Evolutionary conservation across 305 asterid species (phyloP).

Genomic region (Fraxinus greggii): DNA sequence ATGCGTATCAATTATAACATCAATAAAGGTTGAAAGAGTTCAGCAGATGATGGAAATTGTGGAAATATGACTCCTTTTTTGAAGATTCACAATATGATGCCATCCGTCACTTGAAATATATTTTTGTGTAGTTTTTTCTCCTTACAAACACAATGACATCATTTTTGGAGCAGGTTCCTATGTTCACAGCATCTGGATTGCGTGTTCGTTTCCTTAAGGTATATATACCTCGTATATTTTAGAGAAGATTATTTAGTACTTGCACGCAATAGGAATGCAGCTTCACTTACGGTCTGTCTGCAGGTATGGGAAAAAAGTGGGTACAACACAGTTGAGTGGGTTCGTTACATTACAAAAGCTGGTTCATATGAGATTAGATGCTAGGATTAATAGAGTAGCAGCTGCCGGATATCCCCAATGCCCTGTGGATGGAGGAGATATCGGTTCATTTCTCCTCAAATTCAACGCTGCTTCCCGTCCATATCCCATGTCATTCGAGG

Average conservation of each 20-base stretch:
- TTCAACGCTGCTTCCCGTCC: not conserved
- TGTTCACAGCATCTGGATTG: conserved; percentile 98
- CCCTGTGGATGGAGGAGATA: not conserved
- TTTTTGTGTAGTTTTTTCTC: not conserved
- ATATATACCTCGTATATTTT: conserved; percentile 6
- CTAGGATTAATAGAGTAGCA: conserved; percentile 38
- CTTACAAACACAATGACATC: not conserved
- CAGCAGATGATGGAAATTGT: not conserved
- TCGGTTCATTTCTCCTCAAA: not conserved
- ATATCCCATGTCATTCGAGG: not conserved
- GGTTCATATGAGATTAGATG: conserved; percentile 98
- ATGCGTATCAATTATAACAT: not conserved
- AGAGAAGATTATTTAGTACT: not conserved
- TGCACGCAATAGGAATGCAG: not conserved
- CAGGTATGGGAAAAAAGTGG: conserved; percentile 99
- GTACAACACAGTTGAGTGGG: conserved; percentile 99
- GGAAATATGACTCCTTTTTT: not conserved
- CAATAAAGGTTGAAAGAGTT: not conserved
- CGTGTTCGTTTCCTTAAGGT: conserved; percentile 99
- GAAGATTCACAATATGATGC: conserved; percentile 70
- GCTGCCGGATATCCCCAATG: conserved; percentile 5
- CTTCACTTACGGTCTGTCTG: not conserved
- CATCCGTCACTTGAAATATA: not conserved
- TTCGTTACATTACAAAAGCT: conserved; percentile 97
- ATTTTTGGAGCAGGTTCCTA: conserved; percentile 73